Evolutionary conservation across 352 stramenopile genomes (phyloP).

Genomic region (Pythium rishiriense): DNA sequence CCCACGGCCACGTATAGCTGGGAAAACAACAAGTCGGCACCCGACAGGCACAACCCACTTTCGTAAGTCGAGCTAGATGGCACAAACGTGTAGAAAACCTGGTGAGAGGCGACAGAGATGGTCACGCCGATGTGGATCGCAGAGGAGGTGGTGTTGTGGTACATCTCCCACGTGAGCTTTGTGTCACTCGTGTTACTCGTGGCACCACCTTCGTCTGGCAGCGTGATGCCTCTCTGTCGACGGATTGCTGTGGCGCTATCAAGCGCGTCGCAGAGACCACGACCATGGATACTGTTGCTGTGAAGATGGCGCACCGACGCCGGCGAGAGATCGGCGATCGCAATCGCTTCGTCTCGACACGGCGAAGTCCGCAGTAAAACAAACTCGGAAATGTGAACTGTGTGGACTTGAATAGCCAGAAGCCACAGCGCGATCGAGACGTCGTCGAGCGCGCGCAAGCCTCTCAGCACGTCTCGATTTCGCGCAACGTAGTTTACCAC

Average conservation of each 20-base stretch:
- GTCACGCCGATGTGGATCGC: neutral
- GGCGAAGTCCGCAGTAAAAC: constrained; percentile 26
- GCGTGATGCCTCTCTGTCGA: neutral
- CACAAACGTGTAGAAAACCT: neutral
- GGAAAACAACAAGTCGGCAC: neutral
- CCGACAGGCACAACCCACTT: neutral
- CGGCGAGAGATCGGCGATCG: constrained; percentile 46
- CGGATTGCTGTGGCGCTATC: neutral
- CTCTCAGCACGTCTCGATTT: neutral
- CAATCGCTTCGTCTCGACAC: constrained; percentile 35
- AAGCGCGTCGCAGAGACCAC: neutral
- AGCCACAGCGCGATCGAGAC: constrained; percentile 21
- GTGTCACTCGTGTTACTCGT: neutral
- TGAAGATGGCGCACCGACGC: constrained; percentile 26
- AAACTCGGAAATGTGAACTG: constrained; percentile 29
- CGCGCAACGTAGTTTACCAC: constrained; percentile 25
- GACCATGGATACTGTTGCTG: neutral
- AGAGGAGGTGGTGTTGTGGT: neutral
- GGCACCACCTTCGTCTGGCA: neutral
- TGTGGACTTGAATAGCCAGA: neutral
- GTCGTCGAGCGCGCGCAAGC: constrained; percentile 16
- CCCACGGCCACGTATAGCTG: constrained; percentile 7
- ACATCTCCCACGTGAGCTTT: neutral
- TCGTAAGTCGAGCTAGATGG: neutral
- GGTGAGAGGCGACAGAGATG: neutral